Base-by-base conservation (phyloP, 2,329 filamentous ascomycete genomes). In the Elsinoe necatrix region DNA sequence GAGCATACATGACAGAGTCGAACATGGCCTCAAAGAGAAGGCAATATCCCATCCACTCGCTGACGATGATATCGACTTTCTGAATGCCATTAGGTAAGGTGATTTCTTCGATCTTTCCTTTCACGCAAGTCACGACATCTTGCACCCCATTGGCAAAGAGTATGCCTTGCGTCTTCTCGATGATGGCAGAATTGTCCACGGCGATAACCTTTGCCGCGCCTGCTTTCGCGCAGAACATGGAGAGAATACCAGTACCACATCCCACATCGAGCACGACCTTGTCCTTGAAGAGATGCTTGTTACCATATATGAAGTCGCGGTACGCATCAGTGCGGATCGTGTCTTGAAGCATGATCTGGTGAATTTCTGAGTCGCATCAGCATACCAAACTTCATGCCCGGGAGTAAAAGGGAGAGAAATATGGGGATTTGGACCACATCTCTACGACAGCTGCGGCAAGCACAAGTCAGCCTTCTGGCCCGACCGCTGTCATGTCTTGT, bases 31-130 rank as follows among this genome's bases (percentile, higher is more conserved):
- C 91, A 70, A 95, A 97, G 4, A 96, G 79, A 16, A 96, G 79
- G 61, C 85, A 88, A 69, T 97, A 97, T 27, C 91, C 91, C 91
- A 97, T 97, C 91, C 91, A 97, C 71, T 97, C 91, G 59, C 88
- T 95, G 59, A 97, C 85, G 67, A 97, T 95, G 66, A 97, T 86
- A 72, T 97, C 92, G 45, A 96, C 91, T 66, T 91, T 77, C 55
- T 83, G 77, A 6, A 92, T 85, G 1, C 34, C 66, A 58, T 35
- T 66, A 56, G 87, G 90, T 20, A 90, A 78, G 14, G 56, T 37
- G 56, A 95, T 87, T 63, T 96, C 90, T 70, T 97, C 92, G 59
- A 96, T 87, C 66, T 89, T 88, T 35, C 92, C 91, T 61, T 85
- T 82, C 50, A 95, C 76, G 64, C 87, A 89, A 68, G 85, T 89